Base-by-base conservation (phyloP, 768 basidiomycete genomes). In the Mycena crocata region DNA sequence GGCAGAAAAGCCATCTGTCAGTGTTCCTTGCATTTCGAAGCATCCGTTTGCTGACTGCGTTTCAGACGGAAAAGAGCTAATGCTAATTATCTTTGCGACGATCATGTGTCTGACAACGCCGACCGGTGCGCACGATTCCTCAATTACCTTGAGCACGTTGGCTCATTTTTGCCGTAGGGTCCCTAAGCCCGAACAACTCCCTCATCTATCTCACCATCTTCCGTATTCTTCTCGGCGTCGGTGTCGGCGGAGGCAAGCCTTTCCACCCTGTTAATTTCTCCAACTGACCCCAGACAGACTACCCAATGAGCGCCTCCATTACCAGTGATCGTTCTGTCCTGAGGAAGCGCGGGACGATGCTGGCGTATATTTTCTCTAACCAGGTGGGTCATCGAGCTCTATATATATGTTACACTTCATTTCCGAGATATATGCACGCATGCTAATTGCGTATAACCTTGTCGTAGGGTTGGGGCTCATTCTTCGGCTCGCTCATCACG, bases 11-110 rank as follows among this genome's bases (percentile, higher is more conserved):
- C 87, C 1, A 82, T 93, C 57, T 92, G 88, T 89, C 42, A 32
- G 77, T 72, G 12, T 19, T 35, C 21, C 28, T 30, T 49, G 19
- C 12, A 46, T 45, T 15, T 23, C n/a, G n/a, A 3, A 24, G 19
- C 35, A n/a, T 19, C 15, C 30, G 31, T 23, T 61, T 30, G 3
- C 55, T 73, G 45, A 70, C 10, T 24, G 35, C 14, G 31, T 13
- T 56, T 32, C 49, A 89, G 89, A 92, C 67, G 91, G 92, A 12
- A 91, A 92, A 74, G 92, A 93, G 72, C 84, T 94, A 56, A 90
- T 93, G 86, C 79, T 94, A 63, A 92, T 93, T 69, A 93, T 94
- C 72, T 66, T 93, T 55, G 92, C 90, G 0, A 93, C 93, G 2
- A 92, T 93, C 72, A 76, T 93, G 37, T 85, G 83, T 31, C 81